Conservation (phyloP, 2,329 filamentous ascomycete genomes). For the Diaporthe vaccinii region DNA sequence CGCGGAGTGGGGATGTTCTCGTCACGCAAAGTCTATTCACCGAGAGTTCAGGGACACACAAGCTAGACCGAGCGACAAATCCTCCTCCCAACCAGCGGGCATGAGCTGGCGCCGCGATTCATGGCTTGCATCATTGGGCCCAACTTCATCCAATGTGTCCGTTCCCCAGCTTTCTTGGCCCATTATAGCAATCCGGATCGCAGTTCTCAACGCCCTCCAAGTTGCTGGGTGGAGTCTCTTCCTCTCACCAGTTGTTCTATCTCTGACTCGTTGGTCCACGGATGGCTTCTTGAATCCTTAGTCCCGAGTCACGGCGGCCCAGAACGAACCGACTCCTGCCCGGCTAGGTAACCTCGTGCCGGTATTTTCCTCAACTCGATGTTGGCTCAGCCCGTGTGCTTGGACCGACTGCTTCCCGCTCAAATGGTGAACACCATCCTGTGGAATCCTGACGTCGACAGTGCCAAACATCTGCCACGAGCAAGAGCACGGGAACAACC, state of each 20-base stretch:
- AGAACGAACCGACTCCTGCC: background rate
- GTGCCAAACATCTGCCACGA: background rate
- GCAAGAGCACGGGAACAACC: background rate
- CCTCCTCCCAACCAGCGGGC: background rate
- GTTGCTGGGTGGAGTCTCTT: background rate
- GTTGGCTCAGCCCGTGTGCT: background rate
- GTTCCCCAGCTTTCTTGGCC: background rate
- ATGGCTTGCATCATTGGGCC: constrained; percentile 1
- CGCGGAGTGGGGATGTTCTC: background rate
- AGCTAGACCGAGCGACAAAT: background rate
- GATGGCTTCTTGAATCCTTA: background rate
- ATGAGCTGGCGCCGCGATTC: constrained; percentile 13
- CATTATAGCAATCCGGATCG: background rate
- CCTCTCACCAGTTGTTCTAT: background rate
- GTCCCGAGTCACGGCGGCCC: background rate
- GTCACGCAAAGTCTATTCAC: constrained; percentile 18
- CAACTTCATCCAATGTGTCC: background rate
- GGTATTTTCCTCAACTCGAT: background rate
- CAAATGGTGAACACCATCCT: background rate
- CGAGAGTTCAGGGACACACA: background rate
- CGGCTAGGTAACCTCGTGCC: background rate
- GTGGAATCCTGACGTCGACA: background rate
- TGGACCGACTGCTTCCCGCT: background rate
- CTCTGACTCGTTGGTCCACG: background rate
- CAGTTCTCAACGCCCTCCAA: background rate